A percentile compares a stretch with the other conserved stretches of the same genome.
These are phyloP conservation scores for Candida hungchunana DNA, from an alignment of 805 yeast species.

Conservation along the genomic window DNA sequence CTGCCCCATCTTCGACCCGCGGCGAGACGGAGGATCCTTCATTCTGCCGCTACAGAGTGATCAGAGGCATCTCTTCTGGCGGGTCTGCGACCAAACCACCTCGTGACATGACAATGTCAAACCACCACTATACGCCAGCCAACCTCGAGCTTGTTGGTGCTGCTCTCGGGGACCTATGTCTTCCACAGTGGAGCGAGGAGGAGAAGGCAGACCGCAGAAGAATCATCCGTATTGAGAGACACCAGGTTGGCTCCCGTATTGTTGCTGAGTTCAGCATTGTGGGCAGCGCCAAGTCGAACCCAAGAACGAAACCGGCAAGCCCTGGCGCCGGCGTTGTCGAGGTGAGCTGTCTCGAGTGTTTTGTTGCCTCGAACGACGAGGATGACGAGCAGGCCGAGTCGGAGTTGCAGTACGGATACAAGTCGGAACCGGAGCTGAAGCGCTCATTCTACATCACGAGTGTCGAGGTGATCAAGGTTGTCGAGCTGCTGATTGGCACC, in stretches of 20 bases:
- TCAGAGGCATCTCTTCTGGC: slow-evolving; percentile 57
- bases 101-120: slow-evolving; percentile 28
- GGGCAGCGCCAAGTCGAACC: slow-evolving; percentile 47
- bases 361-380: slow-evolving; percentile 32
- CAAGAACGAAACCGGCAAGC: slow-evolving; percentile 32
- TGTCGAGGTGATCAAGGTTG: slow-evolving; percentile 63
- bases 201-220: slow-evolving; percentile 51
- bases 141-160: slow-evolving; percentile 43
- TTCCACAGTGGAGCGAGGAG: slow-evolving; percentile 43
- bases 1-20: slow-evolving; percentile 9
- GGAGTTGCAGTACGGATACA: slow-evolving; percentile 29
- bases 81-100: slow-evolving; percentile 57
- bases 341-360: slow-evolving; percentile 55
- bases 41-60: slow-evolving; percentile 37
- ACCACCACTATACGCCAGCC: slow-evolving; percentile 39
- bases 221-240: slow-evolving; percentile 53
- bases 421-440: slow-evolving; percentile 19
- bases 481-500: slow-evolving; percentile 55
- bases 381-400: slow-evolving; percentile 25
- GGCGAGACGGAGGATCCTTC: slow-evolving; percentile 1
- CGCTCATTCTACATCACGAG: slow-evolving; percentile 48
- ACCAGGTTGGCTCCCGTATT: slow-evolving; percentile 44
- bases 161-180: slow-evolving; percentile 42
- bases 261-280: slow-evolving; percentile 46
- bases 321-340: slow-evolving; percentile 48